A percentile compares a stretch with the other conserved stretches of the same genome.
Conservation (phyloP, 805 yeast species). For the Maudiozyma pseudohumilis region DNA sequence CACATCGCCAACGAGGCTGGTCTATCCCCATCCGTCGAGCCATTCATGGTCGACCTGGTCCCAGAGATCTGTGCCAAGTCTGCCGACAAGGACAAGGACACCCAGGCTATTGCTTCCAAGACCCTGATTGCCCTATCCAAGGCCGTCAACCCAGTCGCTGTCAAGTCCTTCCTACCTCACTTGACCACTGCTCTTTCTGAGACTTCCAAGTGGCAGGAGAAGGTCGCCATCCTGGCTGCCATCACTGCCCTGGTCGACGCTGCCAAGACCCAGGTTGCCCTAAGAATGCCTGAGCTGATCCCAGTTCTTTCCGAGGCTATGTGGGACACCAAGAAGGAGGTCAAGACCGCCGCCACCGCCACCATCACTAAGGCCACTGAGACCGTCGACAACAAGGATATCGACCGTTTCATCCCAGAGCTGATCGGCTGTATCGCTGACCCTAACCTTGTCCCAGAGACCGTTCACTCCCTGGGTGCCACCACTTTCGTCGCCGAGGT, state of each 20-base stretch:
- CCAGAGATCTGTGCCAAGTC: conserved; percentile 62
- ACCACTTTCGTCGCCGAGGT: conserved; percentile 99
- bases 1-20: conserved; percentile 77
- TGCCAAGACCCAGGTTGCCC: conserved; percentile 91
- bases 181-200: conserved; percentile 55
- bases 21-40: conserved; percentile 90
- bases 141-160: conserved; percentile 84
- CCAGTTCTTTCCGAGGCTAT: conserved; percentile 98
- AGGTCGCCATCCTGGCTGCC: conserved; percentile 80
- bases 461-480: conserved; percentile 98
- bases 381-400: conserved; percentile 99
- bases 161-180: conserved; percentile 82
- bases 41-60: conserved; percentile 75
- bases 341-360: conserved; percentile 90
- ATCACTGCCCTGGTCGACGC: conserved; percentile 81
- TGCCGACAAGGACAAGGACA: conserved; percentile 82
- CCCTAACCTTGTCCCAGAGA: conserved; percentile 97
- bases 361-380: conserved; percentile 95
- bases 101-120: conserved; percentile 61
- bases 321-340: conserved; percentile 99
- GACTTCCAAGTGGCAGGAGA: conserved; percentile 96
- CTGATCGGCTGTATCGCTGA: conserved; percentile 93
- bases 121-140: conserved; percentile 71
- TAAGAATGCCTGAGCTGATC: conserved; percentile 98
- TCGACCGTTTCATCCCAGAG: conserved; percentile 97